Percentiles rank a stretch among this genome's conserved stretches.
Conservation (phyloP, 495 filamentous ascomycete species). For the Penicillium ochrochloron region DNA sequence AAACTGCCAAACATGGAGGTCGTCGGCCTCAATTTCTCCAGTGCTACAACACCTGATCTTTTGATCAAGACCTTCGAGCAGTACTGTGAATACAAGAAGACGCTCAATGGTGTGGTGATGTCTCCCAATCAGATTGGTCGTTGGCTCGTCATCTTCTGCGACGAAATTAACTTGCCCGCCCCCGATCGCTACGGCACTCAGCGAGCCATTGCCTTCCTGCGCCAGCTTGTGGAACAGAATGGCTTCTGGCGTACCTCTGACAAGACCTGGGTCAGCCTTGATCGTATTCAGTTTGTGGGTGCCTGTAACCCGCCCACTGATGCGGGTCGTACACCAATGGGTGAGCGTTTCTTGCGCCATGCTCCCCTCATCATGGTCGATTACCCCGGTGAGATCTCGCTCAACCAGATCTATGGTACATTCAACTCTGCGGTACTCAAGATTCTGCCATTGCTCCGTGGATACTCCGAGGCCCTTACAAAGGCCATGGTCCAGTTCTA, state of each 20-base stretch:
- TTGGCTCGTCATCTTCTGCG: conserved; percentile 98
- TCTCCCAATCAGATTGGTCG: conserved; percentile 95
- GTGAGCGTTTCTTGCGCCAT: conserved; percentile 89
- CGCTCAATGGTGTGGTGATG: conserved; percentile 91
- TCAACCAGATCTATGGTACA: conserved; percentile 96
- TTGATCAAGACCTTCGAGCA: conserved; percentile 99
- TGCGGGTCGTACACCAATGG: conserved; percentile 93
- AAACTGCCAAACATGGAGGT: conserved; percentile 99
- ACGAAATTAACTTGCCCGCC: conserved; percentile 98
- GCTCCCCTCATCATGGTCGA: conserved; percentile 98
- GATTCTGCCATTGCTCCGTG: conserved; percentile 92
- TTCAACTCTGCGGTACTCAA: conserved; percentile 97
- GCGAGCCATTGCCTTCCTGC: conserved; percentile 92
- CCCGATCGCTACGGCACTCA: conserved; percentile 98
- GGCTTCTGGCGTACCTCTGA: conserved; percentile 98
- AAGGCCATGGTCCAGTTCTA: conserved; percentile 99
- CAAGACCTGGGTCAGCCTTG: conserved; percentile 96
- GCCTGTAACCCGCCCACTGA: conserved; percentile 99
- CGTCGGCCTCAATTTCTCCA: conserved; percentile 98
- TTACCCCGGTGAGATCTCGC: conserved; percentile 92
- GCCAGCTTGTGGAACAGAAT: conserved; percentile 97
- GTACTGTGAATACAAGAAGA: conserved; percentile 99
- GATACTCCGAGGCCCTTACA: conserved; percentile 90
- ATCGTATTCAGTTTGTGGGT: conserved; percentile 98
- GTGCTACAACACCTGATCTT: conserved; percentile 94